phyloP scores from a whole-genome alignment of 2,329 filamentous ascomycete genomes.

The Xylariaceae sp. region DNA sequence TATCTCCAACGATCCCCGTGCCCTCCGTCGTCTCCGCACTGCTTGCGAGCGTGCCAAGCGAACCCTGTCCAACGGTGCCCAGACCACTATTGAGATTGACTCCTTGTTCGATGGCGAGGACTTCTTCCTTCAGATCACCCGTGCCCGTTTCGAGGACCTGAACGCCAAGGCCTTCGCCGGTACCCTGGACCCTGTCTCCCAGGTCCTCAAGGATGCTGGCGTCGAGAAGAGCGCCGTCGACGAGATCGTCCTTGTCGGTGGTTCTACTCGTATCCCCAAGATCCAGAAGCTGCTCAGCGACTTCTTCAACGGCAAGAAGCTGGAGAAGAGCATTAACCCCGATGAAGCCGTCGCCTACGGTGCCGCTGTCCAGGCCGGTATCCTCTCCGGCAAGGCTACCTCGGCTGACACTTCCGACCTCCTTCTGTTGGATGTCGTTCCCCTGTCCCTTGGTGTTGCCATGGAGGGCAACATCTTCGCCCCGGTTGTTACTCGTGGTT shows the following conservation, averaged over 20 bases:
- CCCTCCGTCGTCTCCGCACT: conserved; percentile 91
- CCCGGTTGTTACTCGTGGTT: conserved; percentile 77
- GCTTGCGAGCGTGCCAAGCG: conserved; percentile 99
- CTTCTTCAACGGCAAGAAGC: conserved; percentile 99
- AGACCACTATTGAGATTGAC: conserved; percentile 98
- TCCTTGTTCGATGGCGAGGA: conserved; percentile 97
- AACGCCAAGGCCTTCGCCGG: conserved; percentile 94
- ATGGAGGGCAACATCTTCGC: conserved; percentile 99
- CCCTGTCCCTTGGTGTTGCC: conserved; percentile 94
- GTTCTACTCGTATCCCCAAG: conserved; percentile 96
- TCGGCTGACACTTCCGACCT: conserved; percentile 93
- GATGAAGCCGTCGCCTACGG: conserved; percentile 99
- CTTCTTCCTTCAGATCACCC: conserved; percentile 95
- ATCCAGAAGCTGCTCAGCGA: conserved; percentile 99
- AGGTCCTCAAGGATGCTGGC: conserved; percentile 89
- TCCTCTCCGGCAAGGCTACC: conserved; percentile 95
- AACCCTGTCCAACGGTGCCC: conserved; percentile 93
- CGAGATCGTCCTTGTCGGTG: conserved; percentile 98
- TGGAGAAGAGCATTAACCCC: conserved; percentile 99
- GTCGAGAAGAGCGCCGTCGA: conserved; percentile 90
- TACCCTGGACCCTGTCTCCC: conserved; percentile 90
- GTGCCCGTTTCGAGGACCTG: conserved; percentile 97
- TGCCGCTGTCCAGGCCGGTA: conserved; percentile 97
- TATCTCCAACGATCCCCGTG: conserved; percentile 78
- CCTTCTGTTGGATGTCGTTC: conserved; percentile 91